phyloP scores from a whole-genome alignment of 1,284 basidiomycete genomes.

The Ceratobasidium theobromae region DNA sequence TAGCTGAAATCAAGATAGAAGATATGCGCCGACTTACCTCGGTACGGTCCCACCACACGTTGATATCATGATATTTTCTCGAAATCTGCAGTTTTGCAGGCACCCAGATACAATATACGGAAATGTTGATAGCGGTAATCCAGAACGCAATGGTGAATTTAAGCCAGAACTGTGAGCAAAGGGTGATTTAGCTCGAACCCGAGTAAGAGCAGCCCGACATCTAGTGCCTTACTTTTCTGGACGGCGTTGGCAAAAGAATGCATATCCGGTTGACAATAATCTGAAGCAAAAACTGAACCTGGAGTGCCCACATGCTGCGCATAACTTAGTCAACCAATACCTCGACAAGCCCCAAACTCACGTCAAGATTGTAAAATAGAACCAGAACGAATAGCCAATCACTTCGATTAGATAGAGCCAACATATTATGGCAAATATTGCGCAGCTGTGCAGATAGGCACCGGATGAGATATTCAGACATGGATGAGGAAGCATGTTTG shows the following conservation, averaged over 20 bases:
- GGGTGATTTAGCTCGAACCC: no score
- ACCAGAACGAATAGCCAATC: conserved; percentile 33
- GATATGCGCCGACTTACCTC: conserved; percentile 9
- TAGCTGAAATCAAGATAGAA: neutral
- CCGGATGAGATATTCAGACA: neutral
- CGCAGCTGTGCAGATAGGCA: neutral
- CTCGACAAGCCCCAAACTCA: neutral
- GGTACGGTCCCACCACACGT: conserved; percentile 33
- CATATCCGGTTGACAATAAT: conserved; percentile 36
- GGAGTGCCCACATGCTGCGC: conserved; percentile 24
- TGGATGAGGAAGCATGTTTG: neutral
- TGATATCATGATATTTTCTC: conserved; percentile 31
- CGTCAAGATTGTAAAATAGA: conserved; percentile 35
- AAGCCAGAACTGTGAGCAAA: conserved; percentile 26
- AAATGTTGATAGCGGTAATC: conserved; percentile 36
- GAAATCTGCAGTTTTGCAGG: conserved; percentile 36
- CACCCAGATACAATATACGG: conserved; percentile 37
- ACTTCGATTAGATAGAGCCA: conserved; percentile 34
- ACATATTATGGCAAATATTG: conserved; percentile 33
- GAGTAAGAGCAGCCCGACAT: no score
- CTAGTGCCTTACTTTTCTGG: neutral
- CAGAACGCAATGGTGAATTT: conserved; percentile 34
- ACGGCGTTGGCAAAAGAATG: conserved; percentile 22
- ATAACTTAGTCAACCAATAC: neutral
- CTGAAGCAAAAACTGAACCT: conserved; percentile 36